These are phyloP conservation scores for Chaetomidium leptoderma DNA, from an alignment of 495 filamentous ascomycete species.

Conservation along the genomic window DNA sequence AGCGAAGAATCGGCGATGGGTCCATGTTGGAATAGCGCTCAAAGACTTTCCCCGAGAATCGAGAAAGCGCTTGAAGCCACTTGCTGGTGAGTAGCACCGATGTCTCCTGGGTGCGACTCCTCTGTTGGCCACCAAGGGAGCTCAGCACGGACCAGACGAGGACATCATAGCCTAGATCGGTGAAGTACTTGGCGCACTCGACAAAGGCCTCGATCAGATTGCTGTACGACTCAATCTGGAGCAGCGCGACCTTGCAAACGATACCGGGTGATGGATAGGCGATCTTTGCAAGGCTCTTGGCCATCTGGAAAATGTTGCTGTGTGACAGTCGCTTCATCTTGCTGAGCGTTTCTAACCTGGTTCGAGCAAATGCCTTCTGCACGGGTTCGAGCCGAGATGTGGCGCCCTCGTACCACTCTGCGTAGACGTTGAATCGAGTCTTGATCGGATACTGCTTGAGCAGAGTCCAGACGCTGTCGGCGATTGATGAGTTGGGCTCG, in stretches of 20 bases:
- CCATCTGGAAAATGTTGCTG: constrained; percentile 79
- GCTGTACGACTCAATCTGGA: constrained; percentile 84
- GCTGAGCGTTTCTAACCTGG: constrained; percentile 70
- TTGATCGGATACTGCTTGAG: constrained; percentile 71
- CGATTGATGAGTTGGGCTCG: constrained; percentile 73
- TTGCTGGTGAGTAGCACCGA: constrained; percentile 77
- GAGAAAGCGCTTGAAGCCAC: constrained; percentile 81
- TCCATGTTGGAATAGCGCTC: constrained; percentile 77
- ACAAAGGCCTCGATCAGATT: constrained; percentile 91
- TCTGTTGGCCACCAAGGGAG: constrained; percentile 66
- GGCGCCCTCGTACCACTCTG: constrained; percentile 80
- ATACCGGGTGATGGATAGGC: constrained; percentile 83
- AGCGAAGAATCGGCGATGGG: constrained; percentile 78
- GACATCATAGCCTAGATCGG: constrained; percentile 86
- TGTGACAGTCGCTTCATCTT: constrained; percentile 80
- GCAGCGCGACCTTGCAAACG: constrained; percentile 80
- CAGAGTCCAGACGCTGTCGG: constrained; percentile 78
- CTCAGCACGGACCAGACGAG: constrained; percentile 84
- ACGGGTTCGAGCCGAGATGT: constrained; percentile 75
- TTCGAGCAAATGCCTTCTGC: constrained; percentile 68
- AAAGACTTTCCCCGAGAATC: constrained; percentile 84
- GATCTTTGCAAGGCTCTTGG: constrained; percentile 78
- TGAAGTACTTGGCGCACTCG: constrained; percentile 90
- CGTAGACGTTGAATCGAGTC: constrained; percentile 81
- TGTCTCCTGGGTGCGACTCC: constrained; percentile 74